A percentile compares a stretch with the other conserved stretches of the same genome.
Conservation (phyloP, 140 eudicot species). For the Erigeron philadelphicus region DNA sequence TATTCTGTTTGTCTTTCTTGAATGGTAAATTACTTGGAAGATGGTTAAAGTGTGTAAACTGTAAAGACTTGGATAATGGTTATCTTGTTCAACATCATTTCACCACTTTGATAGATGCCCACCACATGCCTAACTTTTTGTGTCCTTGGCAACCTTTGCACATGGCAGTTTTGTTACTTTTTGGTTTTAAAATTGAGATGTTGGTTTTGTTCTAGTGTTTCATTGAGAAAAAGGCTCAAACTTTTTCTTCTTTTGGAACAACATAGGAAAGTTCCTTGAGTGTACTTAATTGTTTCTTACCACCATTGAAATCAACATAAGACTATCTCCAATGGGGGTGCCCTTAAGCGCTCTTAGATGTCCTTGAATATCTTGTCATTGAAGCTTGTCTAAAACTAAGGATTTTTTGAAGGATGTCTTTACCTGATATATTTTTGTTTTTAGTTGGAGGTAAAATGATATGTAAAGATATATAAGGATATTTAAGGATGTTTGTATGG, state of each 20-base stretch:
- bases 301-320: conserved; percentile 28
- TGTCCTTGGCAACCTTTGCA: conserved; percentile 25
- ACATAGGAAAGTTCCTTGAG: conserved; percentile 21
- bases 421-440: too few species aligned
- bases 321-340: too few species aligned
- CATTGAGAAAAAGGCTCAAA: conserved; percentile 22
- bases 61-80: conserved; percentile 19
- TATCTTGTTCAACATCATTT: conserved; percentile 3
- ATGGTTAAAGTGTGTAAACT: too few species aligned
- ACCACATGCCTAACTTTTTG: conserved; percentile 31
- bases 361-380: too few species aligned
- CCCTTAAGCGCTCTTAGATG: too few species aligned
- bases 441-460: too few species aligned
- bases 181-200: conserved; percentile 22
- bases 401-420: too few species aligned
- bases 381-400: too few species aligned
- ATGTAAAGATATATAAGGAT: too few species aligned
- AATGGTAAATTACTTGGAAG: background rate
- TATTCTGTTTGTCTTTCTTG: conserved; percentile 11
- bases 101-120: conserved; percentile 33
- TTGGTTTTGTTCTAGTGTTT: conserved; percentile 20
- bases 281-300: conserved; percentile 13
- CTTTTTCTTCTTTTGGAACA: conserved; percentile 23
- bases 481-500: too few species aligned
- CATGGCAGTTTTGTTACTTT: conserved; percentile 33